Evolutionary conservation across 1,284 basidiomycete species (phyloP).

Genomic region (Agroathelia rolfsii): DNA sequence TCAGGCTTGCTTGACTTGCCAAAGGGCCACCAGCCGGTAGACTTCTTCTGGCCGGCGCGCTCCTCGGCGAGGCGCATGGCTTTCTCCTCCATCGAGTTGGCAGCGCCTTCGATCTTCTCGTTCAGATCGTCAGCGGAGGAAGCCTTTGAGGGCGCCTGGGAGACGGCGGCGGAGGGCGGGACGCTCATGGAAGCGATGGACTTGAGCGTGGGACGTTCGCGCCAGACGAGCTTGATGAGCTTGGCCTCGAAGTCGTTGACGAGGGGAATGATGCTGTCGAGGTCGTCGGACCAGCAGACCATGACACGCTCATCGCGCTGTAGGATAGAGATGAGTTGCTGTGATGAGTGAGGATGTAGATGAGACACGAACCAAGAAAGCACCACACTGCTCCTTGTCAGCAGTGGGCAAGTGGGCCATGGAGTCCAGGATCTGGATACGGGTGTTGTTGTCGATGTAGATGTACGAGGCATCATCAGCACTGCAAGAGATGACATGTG

Average conservation of each 20-base stretch:
- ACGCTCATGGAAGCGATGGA: too few species aligned
- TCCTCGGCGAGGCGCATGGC: conserved; percentile 20
- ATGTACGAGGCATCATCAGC: conserved; percentile 41
- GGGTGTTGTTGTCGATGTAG: conserved; percentile 33
- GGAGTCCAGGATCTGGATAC: conserved; percentile 58
- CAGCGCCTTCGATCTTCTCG: conserved; percentile 24
- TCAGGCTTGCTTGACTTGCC: conserved; percentile 30
- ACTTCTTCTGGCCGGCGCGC: too few species aligned
- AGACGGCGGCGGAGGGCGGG: conserved; percentile 12
- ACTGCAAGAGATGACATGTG: conserved; percentile 23
- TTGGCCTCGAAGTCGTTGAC: conserved; percentile 64
- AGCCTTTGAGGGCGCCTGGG: conserved; percentile 24
- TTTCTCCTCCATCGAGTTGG: conserved; percentile 14
- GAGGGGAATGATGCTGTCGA: conserved; percentile 58
- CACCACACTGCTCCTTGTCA: conserved; percentile 78
- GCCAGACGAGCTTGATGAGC: conserved; percentile 77
- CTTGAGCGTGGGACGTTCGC: conserved; percentile 29
- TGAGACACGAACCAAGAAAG: conserved; percentile 53
- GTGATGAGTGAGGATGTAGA: not conserved
- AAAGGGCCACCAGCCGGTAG: too few species aligned
- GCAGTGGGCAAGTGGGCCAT: conserved; percentile 56
- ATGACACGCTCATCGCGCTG: conserved; percentile 68
- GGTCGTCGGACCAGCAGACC: conserved; percentile 68
- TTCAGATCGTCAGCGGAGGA: conserved; percentile 43
- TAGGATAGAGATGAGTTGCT: conserved; percentile 1